These are phyloP conservation scores for Hypoxylon sp. DNA, from an alignment of 2,329 filamentous ascomycete species.

Conservation along the genomic window DNA sequence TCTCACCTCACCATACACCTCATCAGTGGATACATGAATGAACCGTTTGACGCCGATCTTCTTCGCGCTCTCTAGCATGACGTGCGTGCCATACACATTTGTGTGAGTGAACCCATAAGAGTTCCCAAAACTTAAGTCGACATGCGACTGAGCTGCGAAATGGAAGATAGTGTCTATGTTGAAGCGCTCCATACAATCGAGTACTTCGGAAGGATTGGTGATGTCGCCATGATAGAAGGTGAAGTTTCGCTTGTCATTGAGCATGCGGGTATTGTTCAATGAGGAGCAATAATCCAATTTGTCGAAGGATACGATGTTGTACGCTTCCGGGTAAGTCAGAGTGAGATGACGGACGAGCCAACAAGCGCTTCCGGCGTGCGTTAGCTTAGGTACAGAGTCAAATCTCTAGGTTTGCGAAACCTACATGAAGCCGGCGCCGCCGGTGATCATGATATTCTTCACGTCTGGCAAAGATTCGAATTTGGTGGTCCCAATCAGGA, in stretches of 20 bases:
- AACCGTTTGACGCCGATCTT: conserved; percentile 79
- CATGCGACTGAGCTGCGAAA: conserved; percentile 88
- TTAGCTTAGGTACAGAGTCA: conserved; percentile 49
- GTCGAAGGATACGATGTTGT: conserved; percentile 87
- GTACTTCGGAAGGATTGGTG: conserved; percentile 77
- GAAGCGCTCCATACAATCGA: conserved; percentile 78
- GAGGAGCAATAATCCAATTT: conserved; percentile 88
- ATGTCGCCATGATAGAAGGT: conserved; percentile 85
- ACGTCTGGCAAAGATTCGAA: conserved; percentile 78
- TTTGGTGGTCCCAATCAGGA: conserved; percentile 77
- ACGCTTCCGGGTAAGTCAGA: conserved; percentile 78
- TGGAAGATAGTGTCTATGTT: conserved; percentile 86
- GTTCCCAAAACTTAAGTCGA: conserved; percentile 86
- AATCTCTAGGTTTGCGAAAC: conserved; percentile 52
- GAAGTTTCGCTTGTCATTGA: conserved; percentile 79
- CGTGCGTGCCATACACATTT: conserved; percentile 88
- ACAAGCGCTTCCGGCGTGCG: conserved; percentile 71
- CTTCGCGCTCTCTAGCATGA: conserved; percentile 82
- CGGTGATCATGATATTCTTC: conserved; percentile 87
- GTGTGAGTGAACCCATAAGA: conserved; percentile 85
- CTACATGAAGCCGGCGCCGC: conserved; percentile 88
- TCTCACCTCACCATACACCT: conserved; percentile 86
- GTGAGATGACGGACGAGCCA: conserved; percentile 86
- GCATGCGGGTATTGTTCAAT: conserved; percentile 80
- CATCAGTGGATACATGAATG: conserved; percentile 87